Base-by-base conservation (phyloP, 805 yeast genomes). In the Zygoascus flipseniorum region DNA sequence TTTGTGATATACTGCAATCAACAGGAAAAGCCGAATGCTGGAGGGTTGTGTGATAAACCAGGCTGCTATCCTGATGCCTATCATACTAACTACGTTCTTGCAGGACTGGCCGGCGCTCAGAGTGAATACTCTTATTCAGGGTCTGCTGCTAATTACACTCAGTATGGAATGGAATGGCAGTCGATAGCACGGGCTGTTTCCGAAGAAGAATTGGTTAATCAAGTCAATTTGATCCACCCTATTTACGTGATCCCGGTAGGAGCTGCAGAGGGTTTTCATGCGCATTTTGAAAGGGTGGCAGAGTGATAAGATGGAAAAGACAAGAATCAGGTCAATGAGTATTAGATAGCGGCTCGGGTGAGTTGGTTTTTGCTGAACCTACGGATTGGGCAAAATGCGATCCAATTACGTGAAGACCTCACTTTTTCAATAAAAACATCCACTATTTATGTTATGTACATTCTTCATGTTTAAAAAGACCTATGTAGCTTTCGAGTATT, bases 1-100 rank as follows among this genome's bases (percentile, higher is more conserved):
- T 93, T 87, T 65, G 79, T 88, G 2, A 66, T 89, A 31, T 74
- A 77, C 56, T 89, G 97, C 64, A 82, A 95, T 56, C 99, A 93
- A 68, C 71, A 56, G 37, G 14, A 4, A 16, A 60, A 74, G 13
- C 5, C 31, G 16, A n/a, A 16, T 4, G 62, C 62, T 1, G 95
- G 95, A 1, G 99, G 99, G 0, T 71, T 93, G 19, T 69, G 83
- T 47, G 99, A 93, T 66, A 93, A 93, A 66, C 98, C 98, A 0
- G 88, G 88, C 1, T 80, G 77, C 56, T 60, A 68, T 6, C 82
- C 93, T 0, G 99, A 93, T 66, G 85, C 83, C 54, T 93, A 93
- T 67, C 99, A 93, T 64, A 84, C 97, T 1, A 89, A 90, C 64
- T 93, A 93, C 65, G 81, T 83, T 0, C 70, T 90, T 1, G 70